Evolutionary conservation across 2,329 filamentous ascomycete species (phyloP).

Genomic region (Talaromyces sp.): DNA sequence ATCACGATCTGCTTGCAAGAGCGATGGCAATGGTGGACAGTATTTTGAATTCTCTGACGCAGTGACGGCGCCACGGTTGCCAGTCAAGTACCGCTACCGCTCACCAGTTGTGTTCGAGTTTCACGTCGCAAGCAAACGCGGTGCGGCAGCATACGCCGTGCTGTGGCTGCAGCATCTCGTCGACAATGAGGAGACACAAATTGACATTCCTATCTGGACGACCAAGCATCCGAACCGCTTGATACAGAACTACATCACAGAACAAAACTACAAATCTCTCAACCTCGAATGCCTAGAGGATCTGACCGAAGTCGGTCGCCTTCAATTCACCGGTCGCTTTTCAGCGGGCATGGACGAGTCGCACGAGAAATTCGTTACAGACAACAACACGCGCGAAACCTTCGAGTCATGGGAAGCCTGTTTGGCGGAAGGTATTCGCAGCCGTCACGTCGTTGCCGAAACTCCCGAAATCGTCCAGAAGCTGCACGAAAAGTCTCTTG

Average conservation of each 20-base stretch:
- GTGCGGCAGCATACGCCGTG: constrained; percentile 69
- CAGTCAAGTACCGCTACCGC: constrained; percentile 85
- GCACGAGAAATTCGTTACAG: constrained; percentile 75
- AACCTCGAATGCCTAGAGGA: constrained; percentile 68
- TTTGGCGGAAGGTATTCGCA: constrained; percentile 77
- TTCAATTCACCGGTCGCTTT: constrained; percentile 77
- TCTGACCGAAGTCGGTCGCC: constrained; percentile 72
- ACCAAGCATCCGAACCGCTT: constrained; percentile 71
- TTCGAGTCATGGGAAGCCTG: constrained; percentile 95
- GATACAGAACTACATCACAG: constrained; percentile 88
- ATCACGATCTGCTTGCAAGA: constrained; percentile 58
- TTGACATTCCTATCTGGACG: constrained; percentile 88
- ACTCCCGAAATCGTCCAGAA: constrained; percentile 68
- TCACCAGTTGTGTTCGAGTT: constrained; percentile 89
- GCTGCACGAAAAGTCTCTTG: constrained; percentile 76
- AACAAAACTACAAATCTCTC: constrained; percentile 63
- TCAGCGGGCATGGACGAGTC: constrained; percentile 86
- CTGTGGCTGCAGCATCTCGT: constrained; percentile 83
- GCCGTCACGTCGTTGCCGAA: constrained; percentile 65
- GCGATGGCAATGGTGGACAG: constrained; percentile 56
- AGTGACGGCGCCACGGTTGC: constrained; percentile 62
- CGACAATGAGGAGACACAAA: constrained; percentile 71
- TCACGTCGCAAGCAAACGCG: constrained; percentile 64
- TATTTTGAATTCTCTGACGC: constrained; percentile 57
- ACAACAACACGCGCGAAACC: constrained; percentile 87